Percentiles rank a stretch among this genome's conserved stretches.
Evolutionary conservation across 1,284 basidiomycete species (phyloP).

Genomic region (Leccinum cinnamomeum): DNA sequence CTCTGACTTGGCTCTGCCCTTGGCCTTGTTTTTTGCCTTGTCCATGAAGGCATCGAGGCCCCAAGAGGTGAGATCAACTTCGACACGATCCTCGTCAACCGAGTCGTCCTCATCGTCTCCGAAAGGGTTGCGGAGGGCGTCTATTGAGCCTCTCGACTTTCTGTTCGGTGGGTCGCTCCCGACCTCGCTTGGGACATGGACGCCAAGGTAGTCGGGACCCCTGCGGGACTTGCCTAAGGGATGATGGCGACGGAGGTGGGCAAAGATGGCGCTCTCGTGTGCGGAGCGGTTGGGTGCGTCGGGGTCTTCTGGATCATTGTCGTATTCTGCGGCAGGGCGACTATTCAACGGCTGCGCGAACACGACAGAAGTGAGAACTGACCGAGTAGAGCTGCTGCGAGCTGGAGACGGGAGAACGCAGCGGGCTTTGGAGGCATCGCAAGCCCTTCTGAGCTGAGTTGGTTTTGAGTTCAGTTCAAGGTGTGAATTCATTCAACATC

Average conservation of each 20-base stretch:
- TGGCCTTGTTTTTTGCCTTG: slow-evolving; percentile 49
- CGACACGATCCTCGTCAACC: slow-evolving; percentile 50
- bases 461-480: not conserved
- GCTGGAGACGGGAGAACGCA: slow-evolving; percentile 74
- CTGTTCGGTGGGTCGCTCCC: slow-evolving; percentile 52
- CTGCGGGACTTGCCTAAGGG: slow-evolving; percentile 41
- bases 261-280: slow-evolving; percentile 80
- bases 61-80: slow-evolving; percentile 82
- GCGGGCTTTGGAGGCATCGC: slow-evolving; percentile 41
- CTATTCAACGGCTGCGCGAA: not conserved
- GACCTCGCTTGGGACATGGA: slow-evolving; percentile 60
- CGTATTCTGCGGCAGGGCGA: slow-evolving; percentile 58
- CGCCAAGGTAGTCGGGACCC: slow-evolving; percentile 65
- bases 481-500: slow-evolving; percentile 3
- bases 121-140: slow-evolving; percentile 70
- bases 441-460: not conserved
- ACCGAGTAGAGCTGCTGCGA: slow-evolving; percentile 79
- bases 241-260: slow-evolving; percentile 56
- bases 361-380: slow-evolving; percentile 23
- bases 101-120: slow-evolving; percentile 54
- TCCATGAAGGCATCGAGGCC: slow-evolving; percentile 74
- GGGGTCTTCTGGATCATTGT: slow-evolving; percentile 73
- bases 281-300: slow-evolving; percentile 60
- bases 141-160: slow-evolving; percentile 52
- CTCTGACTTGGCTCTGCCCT: slow-evolving; percentile 48